A percentile compares a stretch with the other conserved stretches of the same genome.
Evolutionary conservation across 192 early-diverging fungal species (phyloP).

Genomic region (Coemansia sp.): DNA sequence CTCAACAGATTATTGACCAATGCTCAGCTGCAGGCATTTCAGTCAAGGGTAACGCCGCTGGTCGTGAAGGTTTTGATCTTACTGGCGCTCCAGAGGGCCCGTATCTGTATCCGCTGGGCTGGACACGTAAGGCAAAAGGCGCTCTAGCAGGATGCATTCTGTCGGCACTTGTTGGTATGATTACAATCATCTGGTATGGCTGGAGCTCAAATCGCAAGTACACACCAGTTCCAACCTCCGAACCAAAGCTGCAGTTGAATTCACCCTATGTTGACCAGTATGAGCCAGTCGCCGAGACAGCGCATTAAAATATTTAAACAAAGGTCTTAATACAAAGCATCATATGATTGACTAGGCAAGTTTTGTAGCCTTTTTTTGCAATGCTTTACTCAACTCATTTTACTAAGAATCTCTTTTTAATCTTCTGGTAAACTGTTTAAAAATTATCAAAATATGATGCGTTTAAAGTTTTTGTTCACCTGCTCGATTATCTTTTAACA

Average conservation of each 20-base stretch:
- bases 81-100: slow-evolving; percentile 56
- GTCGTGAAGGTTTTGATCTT: slow-evolving; percentile 65
- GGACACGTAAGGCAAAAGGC: slow-evolving; percentile 66
- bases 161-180: slow-evolving; percentile 70
- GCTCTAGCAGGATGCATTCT: slow-evolving; percentile 70
- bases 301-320: too few species aligned
- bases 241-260: not conserved
- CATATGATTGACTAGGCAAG: too few species aligned
- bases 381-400: too few species aligned
- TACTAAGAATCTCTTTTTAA: too few species aligned
- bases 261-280: not conserved
- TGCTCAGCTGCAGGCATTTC: slow-evolving; percentile 61
- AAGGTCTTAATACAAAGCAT: too few species aligned
- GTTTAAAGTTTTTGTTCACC: too few species aligned
- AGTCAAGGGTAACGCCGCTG: slow-evolving; percentile 70
- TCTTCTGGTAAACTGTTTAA: too few species aligned
- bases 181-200: slow-evolving; percentile 72
- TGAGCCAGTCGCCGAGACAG: not conserved
- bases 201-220: slow-evolving; percentile 37
- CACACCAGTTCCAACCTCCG: slow-evolving; percentile 7
- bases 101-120: slow-evolving; percentile 53
- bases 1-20: slow-evolving; percentile 58
- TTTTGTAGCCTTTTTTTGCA: too few species aligned
- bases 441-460: too few species aligned
- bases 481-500: too few species aligned